These are phyloP conservation scores for Priceomyces haplophilus DNA, from an alignment of 805 yeast genomes.

Conservation along the genomic window DNA sequence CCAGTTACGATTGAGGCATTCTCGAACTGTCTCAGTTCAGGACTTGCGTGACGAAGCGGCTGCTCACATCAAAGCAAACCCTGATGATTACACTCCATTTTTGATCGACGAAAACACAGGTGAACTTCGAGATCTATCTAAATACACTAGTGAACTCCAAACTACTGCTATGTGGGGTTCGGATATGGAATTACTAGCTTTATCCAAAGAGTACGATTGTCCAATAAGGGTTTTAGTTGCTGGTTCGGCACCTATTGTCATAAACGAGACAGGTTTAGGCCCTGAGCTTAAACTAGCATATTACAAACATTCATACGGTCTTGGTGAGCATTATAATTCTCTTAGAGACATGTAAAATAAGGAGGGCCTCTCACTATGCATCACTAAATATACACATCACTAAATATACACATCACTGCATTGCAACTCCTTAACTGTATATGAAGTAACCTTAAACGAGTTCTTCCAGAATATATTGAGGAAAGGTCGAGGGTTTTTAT, in stretches of 20 bases:
- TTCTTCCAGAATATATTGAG: too few relatives aligned
- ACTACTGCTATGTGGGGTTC: constrained; percentile 96
- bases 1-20: constrained; percentile 58
- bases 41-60: constrained; percentile 67
- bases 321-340: constrained; percentile 96
- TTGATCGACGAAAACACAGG: constrained; percentile 76
- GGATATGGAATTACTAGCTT: constrained; percentile 84
- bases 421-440: too few relatives aligned
- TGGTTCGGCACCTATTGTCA: constrained; percentile 62
- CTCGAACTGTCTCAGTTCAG: constrained; percentile 30
- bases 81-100: constrained; percentile 75
- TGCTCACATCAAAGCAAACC: constrained; percentile 57
- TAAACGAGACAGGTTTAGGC: constrained; percentile 54
- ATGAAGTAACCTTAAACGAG: too few relatives aligned
- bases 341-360: constrained; percentile 19
- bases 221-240: constrained; percentile 77
- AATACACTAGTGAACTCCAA: constrained; percentile 65
- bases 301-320: constrained; percentile 79
- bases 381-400: neutral
- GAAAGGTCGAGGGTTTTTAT: too few relatives aligned
- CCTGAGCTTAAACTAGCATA: constrained; percentile 69
- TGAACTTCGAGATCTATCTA: constrained; percentile 58
- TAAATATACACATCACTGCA: too few relatives aligned
- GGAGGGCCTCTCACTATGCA: neutral
- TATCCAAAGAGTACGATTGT: constrained; percentile 66